Evolutionary conservation across 2,329 filamentous ascomycete species (phyloP), one percentile per base, ranked within the genome.

Genomic region (Eurotiales sp.): DNA sequence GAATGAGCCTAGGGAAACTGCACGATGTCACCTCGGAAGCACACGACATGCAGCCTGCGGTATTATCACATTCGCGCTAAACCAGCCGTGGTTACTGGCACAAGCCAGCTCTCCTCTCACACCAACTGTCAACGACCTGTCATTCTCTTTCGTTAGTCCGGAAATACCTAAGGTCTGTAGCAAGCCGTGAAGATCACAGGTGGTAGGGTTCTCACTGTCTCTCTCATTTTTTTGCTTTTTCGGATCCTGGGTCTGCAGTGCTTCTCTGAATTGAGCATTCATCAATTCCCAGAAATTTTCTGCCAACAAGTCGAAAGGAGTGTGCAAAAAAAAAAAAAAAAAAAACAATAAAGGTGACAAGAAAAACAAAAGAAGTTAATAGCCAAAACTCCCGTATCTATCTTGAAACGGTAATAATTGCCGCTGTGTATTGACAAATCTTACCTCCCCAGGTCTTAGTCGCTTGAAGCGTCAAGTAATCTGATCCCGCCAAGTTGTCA

Each of bases 1-100:
- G n/a, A n/a, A n/a, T n/a, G n/a, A n/a, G 32, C 5, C 32, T 2
- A 36, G 14, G 14, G 3, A 14, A 4, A 19, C 19, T 19, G 39
- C 27, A 36, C 47, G 47, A 50, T 43, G 47, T 50, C 29, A 50
- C 47, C 7, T 50, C 47, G 29, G 47, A 50, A 37, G 39, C 47
- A 47, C 32, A 30, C 4, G 22, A 47, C 27, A 23, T 40, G 34
- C 45, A 22, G 34, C 17, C 15, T 37, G 34, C 34, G 11, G 11
- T 8, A 15, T 8, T 37, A 37, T 37, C 34, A 37, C 34, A 37
- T 21, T 19, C 3, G n/a, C 34, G 34, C 34, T 37, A 37, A 15
- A 8, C 34, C 7, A 27, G 25, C 5, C 5, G 25, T 10, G n/a
- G 10, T 3, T 10, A 37, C 34, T 37, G 12, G 34, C 25, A 27